A percentile compares a stretch with the other conserved stretches of the same genome.
Conservation (phyloP, 2,329 filamentous ascomycete species). For the Podosphaera fusca region DNA sequence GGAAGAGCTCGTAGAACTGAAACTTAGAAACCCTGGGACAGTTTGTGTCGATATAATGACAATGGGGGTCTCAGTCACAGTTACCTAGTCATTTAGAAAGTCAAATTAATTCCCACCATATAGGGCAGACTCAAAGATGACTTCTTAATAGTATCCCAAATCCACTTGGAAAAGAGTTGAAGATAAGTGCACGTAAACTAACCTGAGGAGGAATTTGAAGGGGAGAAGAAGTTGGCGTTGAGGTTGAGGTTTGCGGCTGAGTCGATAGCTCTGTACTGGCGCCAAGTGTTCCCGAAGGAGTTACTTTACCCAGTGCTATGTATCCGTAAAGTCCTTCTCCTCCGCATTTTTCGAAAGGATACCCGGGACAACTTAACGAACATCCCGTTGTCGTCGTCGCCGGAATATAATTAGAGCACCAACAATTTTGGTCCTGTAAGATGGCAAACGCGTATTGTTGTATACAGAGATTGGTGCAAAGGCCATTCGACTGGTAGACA, state of each 20-base stretch:
- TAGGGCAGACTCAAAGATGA: constrained; percentile 3
- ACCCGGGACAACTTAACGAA: constrained; percentile 41
- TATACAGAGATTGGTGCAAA: constrained; percentile 38
- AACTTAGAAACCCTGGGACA: not conserved
- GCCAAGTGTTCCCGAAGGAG: constrained; percentile 32
- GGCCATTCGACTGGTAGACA: constrained; percentile 44
- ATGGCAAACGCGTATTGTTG: constrained; percentile 41
- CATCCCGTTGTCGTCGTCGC: constrained; percentile 26
- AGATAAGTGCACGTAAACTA: not conserved
- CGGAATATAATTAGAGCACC: constrained; percentile 52
- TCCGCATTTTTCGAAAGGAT: constrained; percentile 40
- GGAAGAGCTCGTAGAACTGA: not conserved
- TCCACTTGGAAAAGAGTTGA: not conserved
- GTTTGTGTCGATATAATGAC: not conserved
- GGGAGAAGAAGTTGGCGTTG: constrained; percentile 5
- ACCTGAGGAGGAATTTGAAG: constrained; percentile 9
- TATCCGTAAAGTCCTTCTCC: constrained; percentile 40
- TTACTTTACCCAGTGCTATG: constrained; percentile 24
- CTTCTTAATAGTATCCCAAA: not conserved
- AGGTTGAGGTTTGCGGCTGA: not conserved
- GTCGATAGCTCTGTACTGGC: constrained; percentile 3
- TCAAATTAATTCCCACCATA: constrained; percentile 15
- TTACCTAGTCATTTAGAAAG: constrained; percentile 12
- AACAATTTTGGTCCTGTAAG: constrained; percentile 40
- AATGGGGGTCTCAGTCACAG: constrained; percentile 11